Evolutionary conservation across 2,329 filamentous ascomycete species (phyloP).

Genomic region (Stagonosporopsis vannaccii): DNA sequence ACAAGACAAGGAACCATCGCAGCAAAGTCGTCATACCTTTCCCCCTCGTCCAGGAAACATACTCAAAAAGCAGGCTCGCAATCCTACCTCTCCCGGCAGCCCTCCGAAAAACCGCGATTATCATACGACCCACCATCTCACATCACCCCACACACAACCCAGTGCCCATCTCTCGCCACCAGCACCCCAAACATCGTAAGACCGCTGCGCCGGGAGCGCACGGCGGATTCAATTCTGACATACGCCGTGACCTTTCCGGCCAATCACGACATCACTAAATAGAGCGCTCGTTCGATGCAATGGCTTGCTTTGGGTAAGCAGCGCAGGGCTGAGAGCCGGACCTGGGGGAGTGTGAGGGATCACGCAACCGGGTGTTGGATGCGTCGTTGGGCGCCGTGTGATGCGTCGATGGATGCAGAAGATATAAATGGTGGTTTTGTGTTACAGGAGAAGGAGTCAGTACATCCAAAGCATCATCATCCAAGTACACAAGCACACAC

Average conservation of each 20-base stretch:
- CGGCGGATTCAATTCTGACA: not conserved
- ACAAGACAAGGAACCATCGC: not conserved
- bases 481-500: not conserved
- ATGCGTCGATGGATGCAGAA: not conserved
- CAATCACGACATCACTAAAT: not conserved
- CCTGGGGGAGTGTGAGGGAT: not conserved
- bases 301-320: not conserved
- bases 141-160: constrained; percentile 24
- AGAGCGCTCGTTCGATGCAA: constrained; percentile 2
- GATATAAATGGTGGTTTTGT: constrained; percentile 18
- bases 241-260: not conserved
- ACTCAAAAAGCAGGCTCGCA: not conserved
- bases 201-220: constrained; percentile 10
- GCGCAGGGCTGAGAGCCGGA: constrained; percentile 4
- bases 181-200: constrained; percentile 23
- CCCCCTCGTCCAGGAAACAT: not conserved
- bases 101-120: constrained; percentile 5
- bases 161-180: constrained; percentile 35
- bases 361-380: constrained; percentile 7
- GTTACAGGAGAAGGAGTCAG: not conserved
- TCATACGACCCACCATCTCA: constrained; percentile 23
- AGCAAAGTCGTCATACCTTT: not conserved
- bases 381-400: constrained; percentile 6
- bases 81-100: constrained; percentile 11
- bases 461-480: constrained; percentile 12